Conservation (phyloP, 139 green algal species). For the Chara braunii region DNA sequence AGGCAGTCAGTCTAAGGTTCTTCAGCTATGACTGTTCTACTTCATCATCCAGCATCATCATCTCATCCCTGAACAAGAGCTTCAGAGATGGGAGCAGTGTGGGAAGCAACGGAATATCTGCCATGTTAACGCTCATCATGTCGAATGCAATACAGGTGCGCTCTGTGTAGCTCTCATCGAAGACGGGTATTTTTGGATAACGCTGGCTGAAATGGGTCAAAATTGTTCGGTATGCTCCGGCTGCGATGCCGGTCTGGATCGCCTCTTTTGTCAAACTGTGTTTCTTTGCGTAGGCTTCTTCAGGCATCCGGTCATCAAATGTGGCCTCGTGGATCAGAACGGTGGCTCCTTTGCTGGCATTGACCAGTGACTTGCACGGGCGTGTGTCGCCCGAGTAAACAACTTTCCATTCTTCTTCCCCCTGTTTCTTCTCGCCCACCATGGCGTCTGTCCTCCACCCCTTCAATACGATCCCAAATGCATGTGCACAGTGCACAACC, state of each 20-base stretch:
- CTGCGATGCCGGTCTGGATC: slow-evolving; percentile 54
- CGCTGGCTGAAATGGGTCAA: slow-evolving; percentile 95
- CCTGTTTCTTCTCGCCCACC: background rate
- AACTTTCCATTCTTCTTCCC: slow-evolving; percentile 42
- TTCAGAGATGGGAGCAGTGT: slow-evolving; percentile 50
- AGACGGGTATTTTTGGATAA: slow-evolving; percentile 48
- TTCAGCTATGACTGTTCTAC: background rate
- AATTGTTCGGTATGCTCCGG: slow-evolving; percentile 76
- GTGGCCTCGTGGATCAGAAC: slow-evolving; percentile 96
- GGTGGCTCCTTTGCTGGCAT: slow-evolving; percentile 64
- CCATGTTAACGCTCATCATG: slow-evolving; percentile 85
- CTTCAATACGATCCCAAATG: slow-evolving; percentile 67
- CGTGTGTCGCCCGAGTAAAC: slow-evolving; percentile 87
- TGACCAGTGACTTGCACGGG: slow-evolving; percentile 58
- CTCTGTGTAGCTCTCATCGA: slow-evolving; percentile 43
- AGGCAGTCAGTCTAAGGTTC: too few relatives aligned
- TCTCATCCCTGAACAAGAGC: slow-evolving; percentile 57
- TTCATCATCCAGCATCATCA: slow-evolving; percentile 33
- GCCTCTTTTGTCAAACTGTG: slow-evolving; percentile 85
- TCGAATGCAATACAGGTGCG: slow-evolving; percentile 80
- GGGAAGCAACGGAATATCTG: slow-evolving; percentile 55
- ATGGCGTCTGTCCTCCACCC: background rate
- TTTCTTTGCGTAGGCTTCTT: slow-evolving; percentile 76
- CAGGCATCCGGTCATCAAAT: slow-evolving; percentile 80
- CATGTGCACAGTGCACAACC: slow-evolving; percentile 65